These are phyloP conservation scores for Penicillium steckii DNA, from an alignment of 495 filamentous ascomycete species.

Conservation along the genomic window DNA sequence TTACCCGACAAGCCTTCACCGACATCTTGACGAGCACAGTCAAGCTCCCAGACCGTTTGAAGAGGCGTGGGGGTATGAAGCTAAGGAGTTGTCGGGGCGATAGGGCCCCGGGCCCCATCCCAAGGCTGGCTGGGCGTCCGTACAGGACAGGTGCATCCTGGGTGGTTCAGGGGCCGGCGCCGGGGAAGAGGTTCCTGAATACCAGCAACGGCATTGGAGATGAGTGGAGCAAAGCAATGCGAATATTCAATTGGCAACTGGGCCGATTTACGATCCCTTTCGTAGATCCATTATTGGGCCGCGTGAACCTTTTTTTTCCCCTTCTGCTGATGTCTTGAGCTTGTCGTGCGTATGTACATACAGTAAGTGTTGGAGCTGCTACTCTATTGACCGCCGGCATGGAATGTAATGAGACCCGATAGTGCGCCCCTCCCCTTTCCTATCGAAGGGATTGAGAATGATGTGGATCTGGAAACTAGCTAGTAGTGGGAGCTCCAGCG, in stretches of 20 bases:
- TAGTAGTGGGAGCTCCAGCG: not conserved
- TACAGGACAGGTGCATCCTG: too few species aligned
- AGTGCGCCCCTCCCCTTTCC: not conserved
- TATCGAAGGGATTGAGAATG: conserved; percentile 29
- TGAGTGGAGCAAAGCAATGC: conserved; percentile 12
- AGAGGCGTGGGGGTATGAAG: conserved; percentile 8
- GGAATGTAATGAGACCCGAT: conserved; percentile 18
- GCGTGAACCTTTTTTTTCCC: conserved; percentile 1
- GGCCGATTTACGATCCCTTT: conserved; percentile 23
- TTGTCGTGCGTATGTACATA: not conserved
- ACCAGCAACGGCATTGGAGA: conserved; percentile 19
- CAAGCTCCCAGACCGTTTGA: conserved; percentile 28
- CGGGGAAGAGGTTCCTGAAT: conserved; percentile 31
- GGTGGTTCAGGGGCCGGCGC: conserved; percentile 31
- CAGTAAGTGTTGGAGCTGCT: not conserved
- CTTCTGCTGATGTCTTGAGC: conserved; percentile 1
- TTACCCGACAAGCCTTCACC: conserved; percentile 10
- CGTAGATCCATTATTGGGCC: conserved; percentile 28
- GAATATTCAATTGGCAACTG: conserved; percentile 16
- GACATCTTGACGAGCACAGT: conserved; percentile 14
- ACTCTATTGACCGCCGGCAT: not conserved
- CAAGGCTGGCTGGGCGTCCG: too few species aligned
- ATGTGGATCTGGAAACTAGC: conserved; percentile 15
- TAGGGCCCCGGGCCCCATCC: conserved; percentile 16
- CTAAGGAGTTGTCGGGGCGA: conserved; percentile 30